Evolutionary conservation across 2,329 filamentous ascomycete species (phyloP).

Genomic region (Paracorniculantispora psalliotae): DNA sequence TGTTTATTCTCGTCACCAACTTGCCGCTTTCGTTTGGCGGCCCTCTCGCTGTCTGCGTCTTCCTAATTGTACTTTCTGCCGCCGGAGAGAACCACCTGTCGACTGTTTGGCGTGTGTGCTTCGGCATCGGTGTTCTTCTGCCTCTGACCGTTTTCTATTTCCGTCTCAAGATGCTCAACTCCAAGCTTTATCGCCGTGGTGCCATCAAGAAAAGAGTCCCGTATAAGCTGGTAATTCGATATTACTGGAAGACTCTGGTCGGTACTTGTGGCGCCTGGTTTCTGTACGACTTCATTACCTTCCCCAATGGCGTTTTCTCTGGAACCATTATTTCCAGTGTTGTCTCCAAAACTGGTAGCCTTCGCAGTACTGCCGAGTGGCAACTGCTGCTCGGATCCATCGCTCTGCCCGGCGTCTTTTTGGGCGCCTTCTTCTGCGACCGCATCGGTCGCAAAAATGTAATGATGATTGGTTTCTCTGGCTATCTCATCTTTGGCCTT

Average conservation of each 20-base stretch:
- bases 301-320: conserved; percentile 43
- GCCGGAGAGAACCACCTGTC: conserved; percentile 29
- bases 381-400: conserved; percentile 41
- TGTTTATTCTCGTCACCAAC: conserved; percentile 44
- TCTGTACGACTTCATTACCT: conserved; percentile 45
- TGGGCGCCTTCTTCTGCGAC: conserved; percentile 45
- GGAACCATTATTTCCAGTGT: conserved; percentile 38
- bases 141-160: conserved; percentile 53
- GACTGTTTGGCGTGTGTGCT: conserved; percentile 45
- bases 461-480: conserved; percentile 46
- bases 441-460: conserved; percentile 43
- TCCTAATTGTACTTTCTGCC: conserved; percentile 40
- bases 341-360: conserved; percentile 26
- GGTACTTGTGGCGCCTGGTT: conserved; percentile 54
- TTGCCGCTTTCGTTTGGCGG: conserved; percentile 28
- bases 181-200: conserved; percentile 44
- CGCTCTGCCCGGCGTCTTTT: conserved; percentile 43
- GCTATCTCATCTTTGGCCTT: conserved; percentile 47
- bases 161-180: conserved; percentile 49
- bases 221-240: conserved; percentile 43
- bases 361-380: conserved; percentile 42
- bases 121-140: conserved; percentile 43
- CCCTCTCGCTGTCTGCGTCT: conserved; percentile 37
- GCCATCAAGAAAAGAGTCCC: conserved; percentile 49
- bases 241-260: conserved; percentile 50